Evolutionary conservation across 2,329 filamentous ascomycete genomes (phyloP).

Genomic region (Zymoseptoria tritici): DNA sequence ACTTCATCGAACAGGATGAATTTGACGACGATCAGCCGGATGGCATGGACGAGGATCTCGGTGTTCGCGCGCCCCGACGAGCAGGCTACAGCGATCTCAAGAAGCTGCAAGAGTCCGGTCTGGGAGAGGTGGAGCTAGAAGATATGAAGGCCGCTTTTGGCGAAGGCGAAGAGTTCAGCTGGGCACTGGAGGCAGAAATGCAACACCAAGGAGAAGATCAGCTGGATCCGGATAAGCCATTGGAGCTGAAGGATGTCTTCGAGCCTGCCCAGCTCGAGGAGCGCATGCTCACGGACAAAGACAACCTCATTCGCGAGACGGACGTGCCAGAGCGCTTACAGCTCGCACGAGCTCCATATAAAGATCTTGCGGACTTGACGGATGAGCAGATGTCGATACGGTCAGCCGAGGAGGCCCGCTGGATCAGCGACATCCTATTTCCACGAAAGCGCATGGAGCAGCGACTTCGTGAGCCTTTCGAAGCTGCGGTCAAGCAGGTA

Average conservation of each 20-base stretch:
- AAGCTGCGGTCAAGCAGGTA: slow-evolving; percentile 81
- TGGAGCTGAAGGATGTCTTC: slow-evolving; percentile 96
- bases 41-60: slow-evolving; percentile 72
- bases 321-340: slow-evolving; percentile 95
- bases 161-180: slow-evolving; percentile 90
- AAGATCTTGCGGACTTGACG: slow-evolving; percentile 63
- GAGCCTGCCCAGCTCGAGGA: slow-evolving; percentile 92
- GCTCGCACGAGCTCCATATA: slow-evolving; percentile 81
- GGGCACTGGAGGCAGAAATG: slow-evolving; percentile 83
- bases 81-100: slow-evolving; percentile 64
- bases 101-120: slow-evolving; percentile 54
- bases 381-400: slow-evolving; percentile 59
- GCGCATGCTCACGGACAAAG: slow-evolving; percentile 89
- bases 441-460: slow-evolving; percentile 67
- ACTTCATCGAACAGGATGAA: slow-evolving; percentile 96
- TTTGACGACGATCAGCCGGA: slow-evolving; percentile 77
- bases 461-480: slow-evolving; percentile 74
- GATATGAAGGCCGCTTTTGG: slow-evolving; percentile 96
- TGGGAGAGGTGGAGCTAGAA: slow-evolving; percentile 87
- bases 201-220: slow-evolving; percentile 70
- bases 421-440: slow-evolving; percentile 87
- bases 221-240: slow-evolving; percentile 68
- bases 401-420: slow-evolving; percentile 76
- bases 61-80: slow-evolving; percentile 74
- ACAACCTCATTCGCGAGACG: slow-evolving; percentile 78